Conservation (phyloP, 139 green algal species). For the Edaphochlamys debaryana region DNA sequence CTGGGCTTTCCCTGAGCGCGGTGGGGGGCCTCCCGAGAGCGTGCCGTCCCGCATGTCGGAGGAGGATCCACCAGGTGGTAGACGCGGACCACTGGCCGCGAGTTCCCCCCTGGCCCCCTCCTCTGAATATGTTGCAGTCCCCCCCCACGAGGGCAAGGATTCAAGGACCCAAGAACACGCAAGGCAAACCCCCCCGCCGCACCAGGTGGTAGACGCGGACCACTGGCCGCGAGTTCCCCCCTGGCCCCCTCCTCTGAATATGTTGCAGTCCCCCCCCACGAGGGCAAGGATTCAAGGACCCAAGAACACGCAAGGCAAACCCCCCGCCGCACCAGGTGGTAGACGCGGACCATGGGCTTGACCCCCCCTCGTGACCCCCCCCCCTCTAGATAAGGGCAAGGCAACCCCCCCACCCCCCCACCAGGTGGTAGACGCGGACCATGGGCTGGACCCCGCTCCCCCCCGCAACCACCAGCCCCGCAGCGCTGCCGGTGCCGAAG, state of each 20-base stretch:
- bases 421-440: conserved; percentile 49
- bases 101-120: too few relatives aligned
- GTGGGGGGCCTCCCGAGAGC: too few relatives aligned
- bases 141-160: background rate
- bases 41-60: too few relatives aligned
- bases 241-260: too few relatives aligned
- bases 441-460: conserved; percentile 51
- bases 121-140: too few relatives aligned
- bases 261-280: too few relatives aligned
- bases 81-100: too few relatives aligned
- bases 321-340: background rate
- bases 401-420: background rate
- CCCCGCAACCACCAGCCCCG: conserved; percentile 41
- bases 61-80: too few relatives aligned
- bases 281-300: background rate
- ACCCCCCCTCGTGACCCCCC: background rate
- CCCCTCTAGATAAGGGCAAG: background rate
- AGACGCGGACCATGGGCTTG: background rate
- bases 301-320: background rate
- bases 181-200: too few relatives aligned
- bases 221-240: too few relatives aligned
- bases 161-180: background rate
- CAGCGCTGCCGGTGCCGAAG: conserved; percentile 40
- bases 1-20: too few relatives aligned
- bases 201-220: too few relatives aligned